phyloP scores from a whole-genome alignment of 225 moss, liverwort and hornwort species.

The Ulota crispa region DNA sequence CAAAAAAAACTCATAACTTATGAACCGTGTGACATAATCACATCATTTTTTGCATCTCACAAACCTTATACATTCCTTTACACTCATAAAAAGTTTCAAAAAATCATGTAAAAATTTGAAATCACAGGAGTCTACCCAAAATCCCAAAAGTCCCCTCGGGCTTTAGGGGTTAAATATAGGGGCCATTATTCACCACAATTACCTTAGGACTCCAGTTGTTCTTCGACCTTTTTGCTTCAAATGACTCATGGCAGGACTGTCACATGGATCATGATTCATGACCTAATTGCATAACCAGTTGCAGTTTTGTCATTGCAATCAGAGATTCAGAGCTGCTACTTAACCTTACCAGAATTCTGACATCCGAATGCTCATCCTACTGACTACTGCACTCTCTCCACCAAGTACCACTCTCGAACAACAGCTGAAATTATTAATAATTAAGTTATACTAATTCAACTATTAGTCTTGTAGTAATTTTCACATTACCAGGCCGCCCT shows the following conservation, averaged over 20 bases:
- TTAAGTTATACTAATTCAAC: too few species aligned
- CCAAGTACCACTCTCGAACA: neutral
- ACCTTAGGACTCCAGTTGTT: neutral
- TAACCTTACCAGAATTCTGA: conserved; percentile 3
- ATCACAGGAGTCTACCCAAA: too few species aligned
- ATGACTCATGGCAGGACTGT: neutral
- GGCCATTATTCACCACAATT: neutral
- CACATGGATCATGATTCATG: neutral
- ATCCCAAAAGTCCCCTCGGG: too few species aligned
- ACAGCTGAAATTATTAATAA: neutral
- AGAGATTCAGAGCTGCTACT: neutral
- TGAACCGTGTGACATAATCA: too few species aligned
- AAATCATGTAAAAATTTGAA: too few species aligned
- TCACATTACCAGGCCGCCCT: neutral
- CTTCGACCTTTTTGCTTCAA: neutral
- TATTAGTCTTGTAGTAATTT: too few species aligned
- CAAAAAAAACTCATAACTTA: too few species aligned
- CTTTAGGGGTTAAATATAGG: too few species aligned
- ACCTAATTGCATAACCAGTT: neutral
- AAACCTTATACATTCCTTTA: too few species aligned
- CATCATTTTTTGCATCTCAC: too few species aligned
- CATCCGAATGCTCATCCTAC: neutral
- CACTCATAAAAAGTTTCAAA: too few species aligned
- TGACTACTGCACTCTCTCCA: neutral
- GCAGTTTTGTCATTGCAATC: neutral